Conservation (phyloP, 2,329 filamentous ascomycete genomes). For the Ceratocystis cubensis region DNA sequence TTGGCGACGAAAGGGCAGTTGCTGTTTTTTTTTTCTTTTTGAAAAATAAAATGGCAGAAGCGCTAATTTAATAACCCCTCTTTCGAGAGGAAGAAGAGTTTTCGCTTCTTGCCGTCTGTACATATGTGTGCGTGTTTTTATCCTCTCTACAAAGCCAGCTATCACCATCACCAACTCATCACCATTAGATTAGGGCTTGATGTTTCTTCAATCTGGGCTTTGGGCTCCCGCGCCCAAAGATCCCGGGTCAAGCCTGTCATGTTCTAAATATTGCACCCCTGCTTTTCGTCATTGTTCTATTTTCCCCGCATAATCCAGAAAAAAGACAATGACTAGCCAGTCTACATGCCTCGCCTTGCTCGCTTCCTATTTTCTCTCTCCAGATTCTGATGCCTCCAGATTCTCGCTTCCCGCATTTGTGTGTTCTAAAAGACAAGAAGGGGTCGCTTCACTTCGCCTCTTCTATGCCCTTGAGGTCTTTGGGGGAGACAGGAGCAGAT, state of each 20-base stretch:
- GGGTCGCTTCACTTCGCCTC: background rate
- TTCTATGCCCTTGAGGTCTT: background rate
- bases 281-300: background rate
- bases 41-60: background rate
- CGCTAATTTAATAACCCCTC: background rate
- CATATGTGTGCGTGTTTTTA: background rate
- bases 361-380: background rate
- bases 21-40: background rate
- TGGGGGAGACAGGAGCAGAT: no score
- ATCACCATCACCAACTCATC: background rate
- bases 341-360: background rate
- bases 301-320: background rate
- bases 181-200: background rate
- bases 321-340: background rate
- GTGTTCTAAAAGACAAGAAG: background rate
- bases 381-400: background rate
- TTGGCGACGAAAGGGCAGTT: background rate
- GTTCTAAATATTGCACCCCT: no score
- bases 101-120: background rate
- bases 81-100: background rate
- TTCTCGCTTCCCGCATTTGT: constrained; percentile 1
- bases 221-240: background rate
- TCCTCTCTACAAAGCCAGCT: background rate
- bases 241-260: background rate
- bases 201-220: background rate